phyloP scores from a whole-genome alignment of 768 basidiomycete genomes.

The Termitomyces sp. region DNA sequence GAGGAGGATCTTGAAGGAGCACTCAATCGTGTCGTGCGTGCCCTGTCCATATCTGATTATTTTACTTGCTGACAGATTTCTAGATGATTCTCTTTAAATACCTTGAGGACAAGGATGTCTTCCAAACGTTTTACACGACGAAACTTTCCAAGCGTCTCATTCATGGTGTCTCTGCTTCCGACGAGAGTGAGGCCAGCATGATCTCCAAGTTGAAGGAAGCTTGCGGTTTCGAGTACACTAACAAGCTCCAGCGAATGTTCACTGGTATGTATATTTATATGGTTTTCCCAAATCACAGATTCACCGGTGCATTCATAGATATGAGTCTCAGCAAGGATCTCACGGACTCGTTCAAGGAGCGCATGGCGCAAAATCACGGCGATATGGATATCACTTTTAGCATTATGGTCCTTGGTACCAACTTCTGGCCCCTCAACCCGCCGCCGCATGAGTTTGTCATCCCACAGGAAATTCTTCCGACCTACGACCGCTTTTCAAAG shows the following conservation, averaged over 20 bases:
- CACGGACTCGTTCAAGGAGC: constrained; percentile 95
- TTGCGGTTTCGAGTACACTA: constrained; percentile 98
- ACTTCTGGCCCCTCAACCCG: constrained; percentile 93
- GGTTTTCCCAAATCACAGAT: background rate
- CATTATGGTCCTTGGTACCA: constrained; percentile 93
- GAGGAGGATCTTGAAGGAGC: constrained; percentile 91
- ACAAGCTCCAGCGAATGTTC: constrained; percentile 98
- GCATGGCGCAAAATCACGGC: constrained; percentile 84
- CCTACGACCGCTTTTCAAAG: constrained; percentile 89
- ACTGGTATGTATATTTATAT: constrained; percentile 56
- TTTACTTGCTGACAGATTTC: constrained; percentile 18
- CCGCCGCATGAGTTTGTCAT: constrained; percentile 87
- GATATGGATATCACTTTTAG: constrained; percentile 91
- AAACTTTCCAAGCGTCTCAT: constrained; percentile 95
- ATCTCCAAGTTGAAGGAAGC: constrained; percentile 98
- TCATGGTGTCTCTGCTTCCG: constrained; percentile 88
- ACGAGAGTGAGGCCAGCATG: constrained; percentile 98
- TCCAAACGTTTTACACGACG: constrained; percentile 98
- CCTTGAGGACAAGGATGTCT: constrained; percentile 98
- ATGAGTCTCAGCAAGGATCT: constrained; percentile 96
- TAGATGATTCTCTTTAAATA: constrained; percentile 99
- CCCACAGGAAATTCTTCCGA: constrained; percentile 81
- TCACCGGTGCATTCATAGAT: constrained; percentile 44
- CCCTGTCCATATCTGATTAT: constrained; percentile 20
- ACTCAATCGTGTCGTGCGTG: constrained; percentile 81